Conservation (phyloP, 2,329 filamentous ascomycete genomes). For the Alternaria dauci region DNA sequence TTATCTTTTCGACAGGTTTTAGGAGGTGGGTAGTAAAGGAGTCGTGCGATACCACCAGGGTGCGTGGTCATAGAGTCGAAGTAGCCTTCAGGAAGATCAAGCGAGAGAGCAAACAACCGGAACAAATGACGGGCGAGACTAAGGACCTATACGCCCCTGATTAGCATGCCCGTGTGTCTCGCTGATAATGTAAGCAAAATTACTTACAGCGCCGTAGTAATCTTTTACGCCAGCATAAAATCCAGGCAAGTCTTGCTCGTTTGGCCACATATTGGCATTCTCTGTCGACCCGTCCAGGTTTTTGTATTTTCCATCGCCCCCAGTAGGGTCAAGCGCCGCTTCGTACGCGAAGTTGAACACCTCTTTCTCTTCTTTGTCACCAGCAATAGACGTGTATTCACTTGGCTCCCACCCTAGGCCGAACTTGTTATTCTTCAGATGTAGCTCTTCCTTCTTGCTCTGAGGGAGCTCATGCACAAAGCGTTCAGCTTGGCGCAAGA, state of each 20-base stretch:
- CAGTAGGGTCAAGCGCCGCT: slow-evolving; percentile 48
- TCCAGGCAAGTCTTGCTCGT: slow-evolving; percentile 50
- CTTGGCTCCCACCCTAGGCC: slow-evolving; percentile 55
- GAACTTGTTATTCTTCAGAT: slow-evolving; percentile 51
- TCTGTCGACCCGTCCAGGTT: slow-evolving; percentile 51
- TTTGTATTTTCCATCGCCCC: slow-evolving; percentile 53
- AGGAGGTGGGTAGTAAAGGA: slow-evolving; percentile 52
- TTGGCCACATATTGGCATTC: slow-evolving; percentile 53
- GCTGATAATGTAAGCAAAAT: not conserved
- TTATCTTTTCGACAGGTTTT: slow-evolving; percentile 26
- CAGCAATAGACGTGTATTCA: slow-evolving; percentile 53
- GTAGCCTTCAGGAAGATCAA: slow-evolving; percentile 49
- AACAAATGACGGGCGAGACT: slow-evolving; percentile 53
- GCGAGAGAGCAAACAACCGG: slow-evolving; percentile 52
- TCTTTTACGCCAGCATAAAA: slow-evolving; percentile 50
- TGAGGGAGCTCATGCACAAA: slow-evolving; percentile 46
- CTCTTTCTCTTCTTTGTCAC: slow-evolving; percentile 53
- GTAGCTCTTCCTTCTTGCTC: slow-evolving; percentile 50
- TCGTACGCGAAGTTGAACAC: slow-evolving; percentile 57
- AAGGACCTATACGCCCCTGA: slow-evolving; percentile 33
- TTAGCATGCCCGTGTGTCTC: not conserved
- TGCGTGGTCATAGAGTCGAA: slow-evolving; percentile 54
- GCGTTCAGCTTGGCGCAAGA: slow-evolving; percentile 50
- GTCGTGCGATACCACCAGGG: slow-evolving; percentile 52
- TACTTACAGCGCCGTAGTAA: slow-evolving; percentile 50